Evolutionary conservation across 2,329 filamentous ascomycete species (phyloP).

Genomic region (Drechslera avenae): DNA sequence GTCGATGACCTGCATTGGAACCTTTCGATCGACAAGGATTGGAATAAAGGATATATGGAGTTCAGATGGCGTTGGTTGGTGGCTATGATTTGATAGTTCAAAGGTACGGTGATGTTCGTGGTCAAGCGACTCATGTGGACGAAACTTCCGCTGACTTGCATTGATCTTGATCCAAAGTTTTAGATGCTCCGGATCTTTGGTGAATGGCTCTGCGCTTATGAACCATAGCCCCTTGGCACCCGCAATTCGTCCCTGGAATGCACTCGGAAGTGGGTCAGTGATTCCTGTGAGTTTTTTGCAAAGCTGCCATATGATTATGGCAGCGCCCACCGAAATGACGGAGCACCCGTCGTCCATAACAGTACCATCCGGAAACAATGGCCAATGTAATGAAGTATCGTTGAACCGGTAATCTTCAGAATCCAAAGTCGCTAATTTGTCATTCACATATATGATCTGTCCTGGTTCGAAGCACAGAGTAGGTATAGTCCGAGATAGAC

Average conservation of each 20-base stretch:
- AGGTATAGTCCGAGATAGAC: conserved; percentile 49
- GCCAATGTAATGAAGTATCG: conserved; percentile 40
- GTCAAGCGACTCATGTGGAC: conserved; percentile 47
- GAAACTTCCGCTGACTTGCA: conserved; percentile 72
- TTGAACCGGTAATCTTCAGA: conserved; percentile 45
- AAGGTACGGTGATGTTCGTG: conserved; percentile 62
- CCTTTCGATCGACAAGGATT: conserved; percentile 66
- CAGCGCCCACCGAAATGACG: conserved; percentile 66
- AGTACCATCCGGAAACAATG: conserved; percentile 1
- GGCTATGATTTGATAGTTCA: conserved; percentile 62
- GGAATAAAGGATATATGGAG: conserved; percentile 73
- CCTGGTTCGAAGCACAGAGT: conserved; percentile 44
- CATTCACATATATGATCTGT: conserved; percentile 42
- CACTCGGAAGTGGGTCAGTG: conserved; percentile 69
- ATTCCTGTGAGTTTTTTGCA: conserved; percentile 61
- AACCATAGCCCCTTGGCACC: conserved; percentile 80
- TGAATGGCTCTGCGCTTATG: conserved; percentile 58
- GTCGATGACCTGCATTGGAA: conserved; percentile 53
- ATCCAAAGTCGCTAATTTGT: conserved; percentile 40
- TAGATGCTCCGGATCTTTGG: conserved; percentile 49
- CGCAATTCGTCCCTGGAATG: conserved; percentile 71
- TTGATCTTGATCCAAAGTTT: conserved; percentile 68
- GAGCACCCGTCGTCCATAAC: conserved; percentile 64
- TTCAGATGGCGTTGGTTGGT: conserved; percentile 56
- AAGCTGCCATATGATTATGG: conserved; percentile 55